A percentile compares a stretch with the other conserved stretches of the same genome.
These are phyloP conservation scores for Rhynchosporium secalis DNA, from an alignment of 2,329 filamentous ascomycete genomes.

Conservation along the genomic window DNA sequence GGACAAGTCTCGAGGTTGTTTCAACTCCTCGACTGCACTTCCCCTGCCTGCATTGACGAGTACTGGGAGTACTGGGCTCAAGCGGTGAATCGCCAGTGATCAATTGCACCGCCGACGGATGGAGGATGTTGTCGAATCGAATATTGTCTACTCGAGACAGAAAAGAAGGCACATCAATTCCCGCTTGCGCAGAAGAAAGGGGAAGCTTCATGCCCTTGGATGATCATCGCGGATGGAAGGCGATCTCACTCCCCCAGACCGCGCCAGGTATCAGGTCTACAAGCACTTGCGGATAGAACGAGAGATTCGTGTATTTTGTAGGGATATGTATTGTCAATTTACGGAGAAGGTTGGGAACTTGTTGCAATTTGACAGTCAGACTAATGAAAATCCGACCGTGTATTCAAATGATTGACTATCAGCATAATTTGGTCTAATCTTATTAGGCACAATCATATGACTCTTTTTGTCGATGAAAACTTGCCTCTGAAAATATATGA, in stretches of 20 bases:
- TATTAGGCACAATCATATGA: no score
- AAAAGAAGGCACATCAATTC: not conserved
- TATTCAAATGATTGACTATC: no score
- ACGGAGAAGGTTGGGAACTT: no score
- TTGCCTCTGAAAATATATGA: no score
- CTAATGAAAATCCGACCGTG: no score
- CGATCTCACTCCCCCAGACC: slow-evolving; percentile 2
- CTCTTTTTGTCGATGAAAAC: no score
- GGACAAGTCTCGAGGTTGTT: slow-evolving; percentile 16
- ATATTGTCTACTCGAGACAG: slow-evolving; percentile 6
- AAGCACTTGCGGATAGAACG: not conserved
- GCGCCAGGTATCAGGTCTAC: slow-evolving; percentile 12
- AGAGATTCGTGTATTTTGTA: no score
- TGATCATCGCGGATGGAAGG: slow-evolving; percentile 5
- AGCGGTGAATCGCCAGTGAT: not conserved
- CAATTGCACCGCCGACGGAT: not conserved
- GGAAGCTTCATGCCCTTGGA: slow-evolving; percentile 5
- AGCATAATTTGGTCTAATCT: no score
- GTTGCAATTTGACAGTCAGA: no score
- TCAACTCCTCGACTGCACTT: slow-evolving; percentile 1
- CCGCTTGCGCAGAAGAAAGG: not conserved
- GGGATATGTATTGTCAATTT: no score
- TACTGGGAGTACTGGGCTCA: not conserved
- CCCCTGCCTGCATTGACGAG: not conserved
- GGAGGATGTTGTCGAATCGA: not conserved